Evolutionary conservation across 2,329 filamentous ascomycete genomes (phyloP).

Genomic region (Talaromyces verruculosus): DNA sequence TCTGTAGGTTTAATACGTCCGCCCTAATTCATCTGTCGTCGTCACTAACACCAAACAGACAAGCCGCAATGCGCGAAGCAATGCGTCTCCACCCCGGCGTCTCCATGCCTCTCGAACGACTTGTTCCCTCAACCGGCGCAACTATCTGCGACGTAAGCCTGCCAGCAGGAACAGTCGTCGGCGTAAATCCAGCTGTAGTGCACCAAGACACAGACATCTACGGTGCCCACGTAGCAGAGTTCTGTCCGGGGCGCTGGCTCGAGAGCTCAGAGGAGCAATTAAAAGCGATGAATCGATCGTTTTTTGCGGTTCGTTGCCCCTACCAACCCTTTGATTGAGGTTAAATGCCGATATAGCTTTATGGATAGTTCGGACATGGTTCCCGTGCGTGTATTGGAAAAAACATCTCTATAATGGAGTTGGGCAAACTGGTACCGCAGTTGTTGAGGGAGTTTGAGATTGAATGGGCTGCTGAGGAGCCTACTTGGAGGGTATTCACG

Average conservation of each 20-base stretch:
- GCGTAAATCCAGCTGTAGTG: background rate
- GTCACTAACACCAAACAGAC: background rate
- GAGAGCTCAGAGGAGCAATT: conserved; percentile 1
- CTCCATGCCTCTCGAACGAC: background rate
- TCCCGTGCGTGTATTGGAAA: background rate
- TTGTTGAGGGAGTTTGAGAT: conserved; percentile 2
- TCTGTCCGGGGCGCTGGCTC: background rate
- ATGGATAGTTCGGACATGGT: background rate
- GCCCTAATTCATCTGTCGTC: background rate
- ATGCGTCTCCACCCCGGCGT: conserved; percentile 12
- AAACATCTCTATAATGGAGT: background rate
- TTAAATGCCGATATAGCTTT: background rate
- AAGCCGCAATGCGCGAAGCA: background rate
- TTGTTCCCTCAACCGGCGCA: background rate
- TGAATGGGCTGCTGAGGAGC: background rate
- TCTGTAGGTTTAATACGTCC: background rate
- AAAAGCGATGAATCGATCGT: background rate
- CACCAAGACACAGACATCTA: background rate
- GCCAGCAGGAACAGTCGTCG: background rate
- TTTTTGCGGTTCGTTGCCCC: background rate
- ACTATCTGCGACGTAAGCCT: background rate
- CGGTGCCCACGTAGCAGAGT: background rate
- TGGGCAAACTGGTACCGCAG: background rate
- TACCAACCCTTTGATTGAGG: background rate
- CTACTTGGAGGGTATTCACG: background rate